Evolutionary conservation across 345 rosid species (phyloP).

Genomic region (Aegle marmelos): DNA sequence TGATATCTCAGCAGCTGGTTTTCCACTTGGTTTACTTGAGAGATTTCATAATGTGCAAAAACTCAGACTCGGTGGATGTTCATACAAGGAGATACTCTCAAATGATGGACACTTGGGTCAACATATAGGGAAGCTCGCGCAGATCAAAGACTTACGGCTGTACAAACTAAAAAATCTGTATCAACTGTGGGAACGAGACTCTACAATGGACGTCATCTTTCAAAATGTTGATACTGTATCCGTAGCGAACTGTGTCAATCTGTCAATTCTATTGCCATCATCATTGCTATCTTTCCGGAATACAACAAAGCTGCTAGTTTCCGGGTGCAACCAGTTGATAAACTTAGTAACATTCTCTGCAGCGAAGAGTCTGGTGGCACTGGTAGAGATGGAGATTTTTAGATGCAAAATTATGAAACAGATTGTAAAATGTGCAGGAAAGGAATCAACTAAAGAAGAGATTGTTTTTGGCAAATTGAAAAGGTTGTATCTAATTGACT

Average conservation of each 20-base stretch:
- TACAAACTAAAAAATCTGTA: accelerated
- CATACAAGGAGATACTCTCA: slow-evolving; percentile 8
- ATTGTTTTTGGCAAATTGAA: slow-evolving; percentile 1
- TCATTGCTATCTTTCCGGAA: background rate
- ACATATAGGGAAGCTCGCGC: background rate
- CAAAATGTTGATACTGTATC: background rate
- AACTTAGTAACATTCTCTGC: background rate
- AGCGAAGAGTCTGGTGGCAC: background rate
- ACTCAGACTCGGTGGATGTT: background rate
- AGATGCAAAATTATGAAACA: background rate
- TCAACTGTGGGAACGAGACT: slow-evolving; percentile 12
- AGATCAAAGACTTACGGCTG: background rate
- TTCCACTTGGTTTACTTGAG: background rate
- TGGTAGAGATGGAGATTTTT: background rate
- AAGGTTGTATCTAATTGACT: background rate
- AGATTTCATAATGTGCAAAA: slow-evolving; percentile 12
- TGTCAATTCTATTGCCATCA: background rate
- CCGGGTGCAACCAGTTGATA: background rate
- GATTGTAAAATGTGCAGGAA: background rate
- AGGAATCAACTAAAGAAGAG: background rate
- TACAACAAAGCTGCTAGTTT: background rate
- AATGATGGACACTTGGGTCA: background rate
- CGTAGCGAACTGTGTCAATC: accelerated
- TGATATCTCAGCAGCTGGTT: background rate
- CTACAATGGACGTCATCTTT: background rate